Base-by-base conservation (phyloP, 225 moss, liverwort and hornwort species). In the Anthoceros angustus region DNA sequence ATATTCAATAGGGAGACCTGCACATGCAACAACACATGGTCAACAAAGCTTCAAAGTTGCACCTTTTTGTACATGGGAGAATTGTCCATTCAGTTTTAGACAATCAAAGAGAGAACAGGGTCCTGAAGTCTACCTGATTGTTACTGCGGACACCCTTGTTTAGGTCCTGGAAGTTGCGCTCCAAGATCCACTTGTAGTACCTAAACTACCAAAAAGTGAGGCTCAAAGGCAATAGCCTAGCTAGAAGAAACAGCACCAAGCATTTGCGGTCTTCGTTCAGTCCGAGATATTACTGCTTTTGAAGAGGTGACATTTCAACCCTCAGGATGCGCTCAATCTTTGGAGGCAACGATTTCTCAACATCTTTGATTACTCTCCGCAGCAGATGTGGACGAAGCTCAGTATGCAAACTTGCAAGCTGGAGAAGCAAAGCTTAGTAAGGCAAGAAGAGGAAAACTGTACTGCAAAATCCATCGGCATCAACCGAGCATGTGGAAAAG, bases 181-280 rank as follows among this genome's bases (percentile, higher is more conserved):
- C 98, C 78, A 98, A 83, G 64, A 98, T 92, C 98, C 98, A 98
- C 73, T 98, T 98, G 84, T 98, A 98, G 72, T 98, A 98, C 71
- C 98, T 98, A 21, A 60, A 14, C 23, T 11, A 15, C 48, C 68
- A 43, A 68, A 9, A 10, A 55, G n/a, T 41, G 11, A 6, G n/a
- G 6, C 0, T 38, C 15, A 15, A 64, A 23, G 40, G 41, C n/a
- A 26, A 26, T 40, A 42, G 62, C 62, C 21, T 67, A 43, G 24
- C 41, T 5, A 16, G 16, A 2, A 11, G 45, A 11, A 46, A 16
- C 3, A 1, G 16, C 18, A n/a, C 39, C 38, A 55, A 2, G 12
- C 38, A 40, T 26, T 15, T 67, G 61, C 61, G 63, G 9, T 9
- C 40, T 50, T 24, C 16, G 7, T 10, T 38, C 8, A 50, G 49